Evolutionary conservation across 2,329 filamentous ascomycete genomes (phyloP).

Genomic region (Botrytis byssoidea): DNA sequence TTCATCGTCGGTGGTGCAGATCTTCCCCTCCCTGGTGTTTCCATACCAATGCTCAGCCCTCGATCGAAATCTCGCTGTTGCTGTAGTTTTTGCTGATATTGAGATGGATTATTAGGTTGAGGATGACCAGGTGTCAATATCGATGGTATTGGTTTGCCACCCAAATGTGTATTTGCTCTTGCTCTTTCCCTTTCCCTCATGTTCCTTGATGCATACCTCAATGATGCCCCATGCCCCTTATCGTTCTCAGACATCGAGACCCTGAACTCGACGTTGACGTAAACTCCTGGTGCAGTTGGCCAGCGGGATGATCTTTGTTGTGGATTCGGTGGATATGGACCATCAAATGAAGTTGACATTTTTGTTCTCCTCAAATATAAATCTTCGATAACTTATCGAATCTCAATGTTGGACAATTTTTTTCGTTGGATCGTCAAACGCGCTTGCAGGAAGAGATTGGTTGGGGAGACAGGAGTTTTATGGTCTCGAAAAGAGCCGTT

Average conservation of each 20-base stretch:
- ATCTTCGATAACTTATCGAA: slow-evolving; percentile 8
- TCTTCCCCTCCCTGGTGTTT: slow-evolving; percentile 28
- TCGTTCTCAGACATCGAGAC: slow-evolving; percentile 32
- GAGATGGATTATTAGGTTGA: not conserved
- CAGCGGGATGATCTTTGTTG: slow-evolving; percentile 3
- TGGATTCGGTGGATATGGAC: slow-evolving; percentile 22
- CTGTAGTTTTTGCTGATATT: slow-evolving; percentile 3
- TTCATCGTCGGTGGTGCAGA: slow-evolving; percentile 35
- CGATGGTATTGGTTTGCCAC: slow-evolving; percentile 16
- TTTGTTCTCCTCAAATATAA: not conserved
- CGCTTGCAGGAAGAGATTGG: not conserved
- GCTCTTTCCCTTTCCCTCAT: slow-evolving; percentile 34
- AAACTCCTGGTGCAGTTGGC: slow-evolving; percentile 29
- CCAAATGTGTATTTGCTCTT: slow-evolving; percentile 13
- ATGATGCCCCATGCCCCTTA: slow-evolving; percentile 29
- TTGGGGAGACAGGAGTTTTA: slow-evolving; percentile 1
- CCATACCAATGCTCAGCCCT: slow-evolving; percentile 21
- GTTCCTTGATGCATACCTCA: slow-evolving; percentile 33
- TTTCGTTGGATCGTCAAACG: not conserved
- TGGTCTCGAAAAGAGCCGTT: slow-evolving; percentile 8
- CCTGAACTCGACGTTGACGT: slow-evolving; percentile 36
- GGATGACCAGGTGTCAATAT: slow-evolving; percentile 9
- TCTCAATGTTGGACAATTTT: not conserved
- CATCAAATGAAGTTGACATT: slow-evolving; percentile 11
- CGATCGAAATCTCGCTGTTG: slow-evolving; percentile 19